Base-by-base conservation (phyloP, 2,329 filamentous ascomycete genomes). In the Colletotrichum agaves region DNA sequence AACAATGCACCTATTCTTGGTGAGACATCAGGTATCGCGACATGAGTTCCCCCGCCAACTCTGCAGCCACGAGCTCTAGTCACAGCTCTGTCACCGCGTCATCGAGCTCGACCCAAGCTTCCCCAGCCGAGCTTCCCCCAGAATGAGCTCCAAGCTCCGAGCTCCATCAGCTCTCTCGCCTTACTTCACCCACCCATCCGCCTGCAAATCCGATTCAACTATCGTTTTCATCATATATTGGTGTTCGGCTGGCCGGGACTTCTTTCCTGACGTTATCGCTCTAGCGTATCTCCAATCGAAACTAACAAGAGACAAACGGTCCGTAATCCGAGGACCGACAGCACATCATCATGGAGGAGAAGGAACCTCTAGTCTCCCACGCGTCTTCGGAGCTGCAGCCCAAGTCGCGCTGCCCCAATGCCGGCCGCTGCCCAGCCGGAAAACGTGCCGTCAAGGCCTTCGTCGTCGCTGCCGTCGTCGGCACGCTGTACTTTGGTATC, bases 301-400 rank as follows among this genome's bases (percentile, higher is more conserved):
- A 4, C 35, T n/a, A 31, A 49, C 46, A 49, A 49, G 10, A 27
- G 46, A n/a, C 46, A 1, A 4, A 27, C 1, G 23, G 23, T 27
- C 21, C 7, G 21, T 19, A 43, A 8, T 1, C 12, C 43, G 17
- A 49, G 8, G 17, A 23, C 21, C 33, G 19, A 27, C 11, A 6
- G 31, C 27, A 12, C 46, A 43, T 39, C 46, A 43, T 39, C 33
- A 67, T 67, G 64, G 44, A 53, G 53, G 64, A 67, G 44, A 67
- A 67, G 61, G 64, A 21, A 21, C 64, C 64, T 27, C 46, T 67
- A 15, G 35, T 67, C 27, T n/a, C 50, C 23, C 33, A 37, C 44
- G 46, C 52, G 2, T 4, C 46, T 33, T 19, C 23, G 21, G 47
- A 31, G n/a, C 11, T 12, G n/a, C 17, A 19, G 39, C n/a, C 53